Percentiles rank a stretch among this genome's conserved stretches.
Evolutionary conservation across 177 flowering plant species (phyloP).

Genomic region (Tripterygium wilfordii): DNA sequence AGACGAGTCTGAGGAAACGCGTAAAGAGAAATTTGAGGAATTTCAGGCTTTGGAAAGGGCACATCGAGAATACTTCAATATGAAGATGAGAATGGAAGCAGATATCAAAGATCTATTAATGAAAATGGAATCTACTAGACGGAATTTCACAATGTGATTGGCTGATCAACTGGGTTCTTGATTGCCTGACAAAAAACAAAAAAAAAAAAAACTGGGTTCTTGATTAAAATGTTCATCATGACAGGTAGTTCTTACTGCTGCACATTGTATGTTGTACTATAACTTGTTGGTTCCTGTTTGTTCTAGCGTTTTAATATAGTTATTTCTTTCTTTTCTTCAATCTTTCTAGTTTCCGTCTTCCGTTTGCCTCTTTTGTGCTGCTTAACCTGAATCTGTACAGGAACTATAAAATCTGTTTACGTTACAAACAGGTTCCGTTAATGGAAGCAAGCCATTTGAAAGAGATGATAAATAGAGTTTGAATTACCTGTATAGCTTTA

Average conservation of each 20-base stretch:
- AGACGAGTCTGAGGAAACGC: constrained; percentile 71
- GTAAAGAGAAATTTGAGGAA: constrained; percentile 70
- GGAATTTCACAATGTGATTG: constrained; percentile 41
- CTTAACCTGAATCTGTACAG: constrained; percentile 38
- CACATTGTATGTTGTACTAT: too few relatives aligned
- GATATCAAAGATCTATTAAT: constrained; percentile 72
- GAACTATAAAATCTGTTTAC: constrained; percentile 13
- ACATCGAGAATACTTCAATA: constrained; percentile 60
- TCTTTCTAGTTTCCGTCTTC: constrained; percentile 2
- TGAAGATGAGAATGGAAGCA: constrained; percentile 87
- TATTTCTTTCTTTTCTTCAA: too few relatives aligned
- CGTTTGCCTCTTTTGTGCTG: background rate
- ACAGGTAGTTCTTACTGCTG: background rate
- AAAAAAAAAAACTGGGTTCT: too few relatives aligned
- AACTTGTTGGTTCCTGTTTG: too few relatives aligned
- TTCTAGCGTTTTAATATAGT: too few relatives aligned
- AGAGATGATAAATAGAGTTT: too few relatives aligned
- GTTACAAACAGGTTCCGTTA: constrained; percentile 3
- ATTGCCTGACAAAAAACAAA: too few relatives aligned
- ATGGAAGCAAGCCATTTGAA: constrained; percentile 14
- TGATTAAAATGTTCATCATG: too few relatives aligned
- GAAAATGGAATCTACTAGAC: constrained; percentile 80
- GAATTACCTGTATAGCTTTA: too few relatives aligned
- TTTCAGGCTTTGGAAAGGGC: constrained; percentile 64
- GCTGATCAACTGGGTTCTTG: too few relatives aligned